Conservation (phyloP, 2,329 filamentous ascomycete genomes). For the Apiospora pterosperma region DNA sequence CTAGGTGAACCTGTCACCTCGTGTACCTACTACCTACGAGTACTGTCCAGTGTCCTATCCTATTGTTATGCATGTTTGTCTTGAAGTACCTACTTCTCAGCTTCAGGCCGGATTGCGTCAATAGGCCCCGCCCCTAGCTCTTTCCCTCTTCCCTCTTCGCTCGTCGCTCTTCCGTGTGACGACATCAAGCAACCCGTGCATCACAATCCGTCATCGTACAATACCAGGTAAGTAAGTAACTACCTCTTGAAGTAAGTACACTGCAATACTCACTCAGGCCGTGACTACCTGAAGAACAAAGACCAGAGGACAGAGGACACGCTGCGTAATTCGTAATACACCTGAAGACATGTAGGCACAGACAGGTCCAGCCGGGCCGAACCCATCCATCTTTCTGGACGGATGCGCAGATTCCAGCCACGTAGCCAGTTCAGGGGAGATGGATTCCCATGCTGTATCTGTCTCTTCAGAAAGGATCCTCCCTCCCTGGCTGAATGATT, state of each 20-base stretch:
- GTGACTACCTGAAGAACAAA: not conserved
- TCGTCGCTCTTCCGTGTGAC: not conserved
- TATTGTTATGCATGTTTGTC: too few relatives aligned
- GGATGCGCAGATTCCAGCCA: not conserved
- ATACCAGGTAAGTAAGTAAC: too few relatives aligned
- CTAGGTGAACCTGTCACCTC: not conserved
- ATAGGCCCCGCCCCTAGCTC: not conserved
- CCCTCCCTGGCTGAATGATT: not conserved
- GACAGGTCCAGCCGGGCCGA: not conserved
- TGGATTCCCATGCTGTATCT: too few relatives aligned
- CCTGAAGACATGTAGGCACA: not conserved
- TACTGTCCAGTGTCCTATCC: too few relatives aligned
- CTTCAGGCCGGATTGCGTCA: slow-evolving; percentile 2
- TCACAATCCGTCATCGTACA: not conserved
- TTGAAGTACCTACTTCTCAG: not conserved
- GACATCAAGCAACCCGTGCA: not conserved
- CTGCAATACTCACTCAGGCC: not conserved
- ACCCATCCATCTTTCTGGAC: not conserved
- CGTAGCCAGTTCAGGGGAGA: not conserved
- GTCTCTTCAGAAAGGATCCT: not conserved
- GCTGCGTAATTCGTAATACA: not conserved
- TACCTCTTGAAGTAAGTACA: too few relatives aligned
- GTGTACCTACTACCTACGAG: not conserved
- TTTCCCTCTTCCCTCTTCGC: too few relatives aligned
- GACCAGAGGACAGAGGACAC: not conserved